Evolutionary conservation across 2,329 filamentous ascomycete genomes (phyloP), one percentile per base, ranked within the genome.

Genomic region (Xylogone sp.): DNA sequence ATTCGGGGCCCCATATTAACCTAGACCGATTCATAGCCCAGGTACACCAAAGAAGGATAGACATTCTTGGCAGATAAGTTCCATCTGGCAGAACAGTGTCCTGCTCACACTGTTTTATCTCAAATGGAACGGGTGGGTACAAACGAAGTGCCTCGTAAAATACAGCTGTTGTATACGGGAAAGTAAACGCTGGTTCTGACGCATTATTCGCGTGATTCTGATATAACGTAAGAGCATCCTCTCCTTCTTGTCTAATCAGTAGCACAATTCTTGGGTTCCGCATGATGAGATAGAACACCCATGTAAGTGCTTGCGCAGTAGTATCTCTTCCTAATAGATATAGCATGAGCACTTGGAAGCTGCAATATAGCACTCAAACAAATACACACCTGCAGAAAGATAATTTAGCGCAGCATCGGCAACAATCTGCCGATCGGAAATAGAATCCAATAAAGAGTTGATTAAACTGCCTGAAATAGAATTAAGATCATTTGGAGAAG

Each of bases 321-420:
- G 83, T 86, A 60, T 87, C 83, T 51, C 82, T 72, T 16, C 82
- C 76, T 72, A 24, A 7, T n/a, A n/a, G n/a, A 19, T 21, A 46
- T 22, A 45, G 22, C 5, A 16, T 59, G 19, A 60, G 50, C 9
- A 20, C 1, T 16, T 42, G 20, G 3, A 18, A 13, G 39, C n/a
- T 44, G 22, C 24, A 27, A 10, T 42, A 21, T 39, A 27, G 9
- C 16, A 39, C 5, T 18, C 13, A 16, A n/a, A 16, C n/a, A 12
- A 21, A 13, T n/a, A 43, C 58, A 21, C 56, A 68, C 71, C 79
- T 0, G 83, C 83, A 1, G 82, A 85, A 9, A 86, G 76, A 59
- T 84, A 87, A 58, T 85, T 87, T 12, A 87, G 69, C 0, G 83
- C 83, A 2, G 83, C 78, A 62, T 86, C 83, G 8, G 82, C 80